Base-by-base conservation (phyloP, 441 rosid species). In the Populus trichocarpa region DNA sequence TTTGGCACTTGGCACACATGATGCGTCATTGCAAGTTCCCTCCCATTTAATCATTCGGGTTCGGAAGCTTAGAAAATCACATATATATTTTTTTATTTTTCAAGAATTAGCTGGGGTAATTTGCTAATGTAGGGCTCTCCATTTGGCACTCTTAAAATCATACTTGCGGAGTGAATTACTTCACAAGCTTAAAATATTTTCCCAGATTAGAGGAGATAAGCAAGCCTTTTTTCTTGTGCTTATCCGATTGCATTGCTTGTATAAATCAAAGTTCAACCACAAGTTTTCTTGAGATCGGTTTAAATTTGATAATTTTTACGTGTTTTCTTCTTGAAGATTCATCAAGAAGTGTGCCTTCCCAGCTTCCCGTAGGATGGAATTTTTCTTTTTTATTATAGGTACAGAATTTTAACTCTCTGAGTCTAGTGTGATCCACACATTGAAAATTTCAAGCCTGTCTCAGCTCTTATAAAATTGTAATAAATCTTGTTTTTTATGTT, bases 141-240 rank as follows among this genome's bases (percentile, higher is more conserved):
- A 50, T 50, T 50, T 50, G 57, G 57, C 57, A 5, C 57, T 14
- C 57, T 50, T 50, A 50, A 50, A 50, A 5, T 16, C 57, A 50
- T 50, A 14, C 79, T 6, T 33, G 69, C 66, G 71, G 69, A 32
- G 61, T 77, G 36, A 46, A 33, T 50, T 16, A 36, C 66, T 57
- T 66, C 69, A 65, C 72, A 23, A 10, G 75, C 70, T 6, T 57
- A 66, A 53, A 73, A 67, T 65, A 57, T 70, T 32, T 67, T 8
- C 53, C 14, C 28, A 30, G 79, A 69, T 72, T 64, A 61, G 61
- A 65, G 71, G 72, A 70, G 89, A 76, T 88, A 22, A 78, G 89
- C 88, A 85, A 70, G 79, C 76, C 70, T 69, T 81, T 80, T 80
- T 69, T 59, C 50, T 79, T 67, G 74, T 82, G 90, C 90, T 89